These are phyloP conservation scores for Lipomyces japonicus DNA, from an alignment of 805 yeast genomes.

Conservation along the genomic window DNA sequence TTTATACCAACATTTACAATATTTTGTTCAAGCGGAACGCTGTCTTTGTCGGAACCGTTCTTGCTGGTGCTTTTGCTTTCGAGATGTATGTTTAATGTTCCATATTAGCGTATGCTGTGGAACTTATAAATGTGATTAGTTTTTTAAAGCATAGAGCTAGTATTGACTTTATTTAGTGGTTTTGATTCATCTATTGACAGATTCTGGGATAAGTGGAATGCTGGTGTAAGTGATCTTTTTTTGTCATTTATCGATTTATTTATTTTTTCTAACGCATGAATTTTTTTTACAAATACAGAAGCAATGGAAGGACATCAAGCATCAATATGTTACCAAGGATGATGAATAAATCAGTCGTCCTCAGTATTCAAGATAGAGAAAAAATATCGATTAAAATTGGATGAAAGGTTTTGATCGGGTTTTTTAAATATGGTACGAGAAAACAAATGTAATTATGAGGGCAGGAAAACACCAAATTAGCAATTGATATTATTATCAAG, in stretches of 20 bases:
- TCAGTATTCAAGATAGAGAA: background rate
- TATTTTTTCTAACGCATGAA: background rate
- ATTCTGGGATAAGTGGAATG: slow-evolving; percentile 39
- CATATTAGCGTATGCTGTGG: background rate
- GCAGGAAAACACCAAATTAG: background rate
- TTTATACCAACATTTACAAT: slow-evolving; percentile 49
- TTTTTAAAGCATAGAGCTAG: background rate
- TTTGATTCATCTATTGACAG: slow-evolving; percentile 39
- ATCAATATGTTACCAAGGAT: slow-evolving; percentile 19
- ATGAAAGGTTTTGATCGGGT: too few relatives aligned
- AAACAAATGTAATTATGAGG: too few relatives aligned
- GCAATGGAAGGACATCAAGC: slow-evolving; percentile 29
- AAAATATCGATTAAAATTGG: too few relatives aligned
- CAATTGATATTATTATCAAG: background rate
- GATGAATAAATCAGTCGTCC: slow-evolving; percentile 4
- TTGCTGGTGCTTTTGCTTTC: slow-evolving; percentile 74
- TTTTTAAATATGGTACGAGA: too few relatives aligned
- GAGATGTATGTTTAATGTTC: slow-evolving; percentile 46
- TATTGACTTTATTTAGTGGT: slow-evolving; percentile 22
- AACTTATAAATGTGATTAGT: too few relatives aligned
- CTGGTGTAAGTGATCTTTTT: slow-evolving; percentile 36
- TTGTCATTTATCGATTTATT: background rate
- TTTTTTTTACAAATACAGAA: slow-evolving; percentile 14
- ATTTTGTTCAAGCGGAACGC: slow-evolving; percentile 76
- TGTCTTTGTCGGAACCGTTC: slow-evolving; percentile 67